Base-by-base conservation (phyloP, 208 protist genomes). In the Naegleria gruberi region DNA sequence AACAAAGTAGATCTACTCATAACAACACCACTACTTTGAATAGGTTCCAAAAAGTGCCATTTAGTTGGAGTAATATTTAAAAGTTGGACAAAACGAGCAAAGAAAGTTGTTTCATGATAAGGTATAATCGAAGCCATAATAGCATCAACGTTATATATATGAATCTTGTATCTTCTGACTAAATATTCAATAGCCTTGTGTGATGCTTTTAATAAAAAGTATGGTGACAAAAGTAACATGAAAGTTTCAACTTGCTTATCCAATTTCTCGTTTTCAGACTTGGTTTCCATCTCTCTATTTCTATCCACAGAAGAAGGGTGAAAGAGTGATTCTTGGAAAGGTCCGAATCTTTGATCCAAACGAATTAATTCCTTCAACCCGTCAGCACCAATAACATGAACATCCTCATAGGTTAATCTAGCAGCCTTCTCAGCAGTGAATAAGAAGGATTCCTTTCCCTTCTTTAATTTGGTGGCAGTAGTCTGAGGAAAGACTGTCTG, bases 131-230 rank as follows among this genome's bases (percentile, higher is more conserved):
- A 92, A 65, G 83, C 41, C 15, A 94, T 82, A 3, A 94, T 23
- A 0, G 87, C 51, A 2, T 86, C 88, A 5, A 91, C 89, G 83
- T 94, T 94, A 83, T 91, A 89, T 55, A 89, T 65, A 45, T 93
- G 46, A 34, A 94, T 73, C 26, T 87, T 87, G 85, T 83, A 93
- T 37, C 90, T 89, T 77, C 92, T 90, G 8, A 93, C 44, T 5
- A 93, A 91, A 90, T 91, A 93, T 84, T 93, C 92, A 43, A 93
- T 43, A 34, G 89, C 86, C 81, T 92, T 93, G 37, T 92, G 91
- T 19, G 90, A 74, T 43, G 91, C 43, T 46, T 90, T 92, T 43
- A 92, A 82, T n/a, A 93, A 74, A 30, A 93, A 90, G 41, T 92
- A 90, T 26, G 92, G 90, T 42, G 90, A 91, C 6, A 93, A 55